Evolutionary conservation across 805 yeast genomes (phyloP), one percentile per base, ranked within the genome.

Genomic region (Candida mattraensis): DNA sequence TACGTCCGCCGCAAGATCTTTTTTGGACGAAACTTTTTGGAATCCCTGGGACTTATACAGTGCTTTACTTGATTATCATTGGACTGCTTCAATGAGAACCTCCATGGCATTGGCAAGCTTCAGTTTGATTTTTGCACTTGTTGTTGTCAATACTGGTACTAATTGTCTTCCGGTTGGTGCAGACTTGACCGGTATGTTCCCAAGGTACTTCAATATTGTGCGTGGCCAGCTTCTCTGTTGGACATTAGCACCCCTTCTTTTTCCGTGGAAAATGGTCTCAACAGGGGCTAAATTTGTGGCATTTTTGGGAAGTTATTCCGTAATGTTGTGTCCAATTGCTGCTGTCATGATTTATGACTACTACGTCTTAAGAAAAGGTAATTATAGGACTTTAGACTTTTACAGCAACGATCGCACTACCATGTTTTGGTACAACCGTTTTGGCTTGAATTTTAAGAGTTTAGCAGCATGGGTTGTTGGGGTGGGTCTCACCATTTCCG

Each of bases 121-220:
- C 15, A 24, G 38, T 16, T 19, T 36, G 20, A 30, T 33, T 8
- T 22, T 42, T 25, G 55, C 50, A 3, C 39, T 53, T 13, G 54
- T 53, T 28, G 55, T 48, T 29, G 49, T 54, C 12, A 52, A 52
- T 35, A 50, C 48, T n/a, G 48, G 48, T 33, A 51, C 51, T 5
- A 52, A 52, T 24, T 38, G 37, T 18, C 24, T 42, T 18, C 46
- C 46, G 4, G 34, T 42, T 17, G 51, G 53, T n/a, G 52, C 52
- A 15, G 58, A 53, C 37, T 28, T 53, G 12, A 33, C 54, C 4
- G 53, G 53, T 24, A 36, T 53, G 25, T 27, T 44, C 4, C 58
- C 58, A 18, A 53, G 40, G 35, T 47, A 53, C 28, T 40, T 53
- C 29, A 53, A 44, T n/a, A 53, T 53, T 33, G 37, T 53, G 21